Percentiles rank a stretch among this genome's conserved stretches.
Conservation (phyloP, 768 basidiomycete species). For the Amanita jacksonii region DNA sequence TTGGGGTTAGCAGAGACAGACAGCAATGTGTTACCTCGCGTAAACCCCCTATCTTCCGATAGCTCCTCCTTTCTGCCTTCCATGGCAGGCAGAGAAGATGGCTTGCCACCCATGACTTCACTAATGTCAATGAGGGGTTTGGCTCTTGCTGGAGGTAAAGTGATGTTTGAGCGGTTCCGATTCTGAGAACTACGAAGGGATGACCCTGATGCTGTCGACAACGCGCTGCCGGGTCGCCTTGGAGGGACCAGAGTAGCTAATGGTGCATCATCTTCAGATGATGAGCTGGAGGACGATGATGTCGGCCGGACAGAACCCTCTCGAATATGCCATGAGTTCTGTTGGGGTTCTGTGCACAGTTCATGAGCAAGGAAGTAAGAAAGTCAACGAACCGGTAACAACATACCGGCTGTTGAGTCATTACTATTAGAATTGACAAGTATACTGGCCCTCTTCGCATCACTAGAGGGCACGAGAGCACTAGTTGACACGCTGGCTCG, state of each 20-base stretch:
- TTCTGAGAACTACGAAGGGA: conserved; percentile 1
- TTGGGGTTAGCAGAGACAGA: conserved; percentile 3
- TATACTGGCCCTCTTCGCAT: conserved; percentile 40
- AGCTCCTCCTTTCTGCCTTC: conserved; percentile 24
- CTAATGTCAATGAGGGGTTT: conserved; percentile 47
- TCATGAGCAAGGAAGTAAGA: conserved; percentile 8
- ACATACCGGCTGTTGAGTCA: conserved; percentile 5
- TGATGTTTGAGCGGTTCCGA: conserved; percentile 20
- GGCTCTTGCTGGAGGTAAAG: conserved; percentile 14
- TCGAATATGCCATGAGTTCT: conserved; percentile 18
- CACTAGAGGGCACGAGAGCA: conserved; percentile 41
- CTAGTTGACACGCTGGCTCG: conserved; percentile 52
- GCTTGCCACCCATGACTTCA: conserved; percentile 25
- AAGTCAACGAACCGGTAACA: not conserved
- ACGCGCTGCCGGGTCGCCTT: conserved; percentile 56
- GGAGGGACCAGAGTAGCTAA: conserved; percentile 54
- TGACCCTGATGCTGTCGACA: conserved; percentile 20
- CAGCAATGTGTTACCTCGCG: conserved; percentile 12
- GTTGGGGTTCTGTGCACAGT: conserved; percentile 10
- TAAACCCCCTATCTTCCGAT: conserved; percentile 27
- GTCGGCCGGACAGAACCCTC: conserved; percentile 16
- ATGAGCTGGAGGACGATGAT: conserved; percentile 19
- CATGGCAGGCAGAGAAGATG: conserved; percentile 11
- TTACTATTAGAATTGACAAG: conserved; percentile 27
- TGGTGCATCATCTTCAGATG: conserved; percentile 47